Evolutionary conservation across 371 early-diverging fungal genomes (phyloP), one percentile per base, ranked within the genome.

Genomic region (Mucor mucedo): DNA sequence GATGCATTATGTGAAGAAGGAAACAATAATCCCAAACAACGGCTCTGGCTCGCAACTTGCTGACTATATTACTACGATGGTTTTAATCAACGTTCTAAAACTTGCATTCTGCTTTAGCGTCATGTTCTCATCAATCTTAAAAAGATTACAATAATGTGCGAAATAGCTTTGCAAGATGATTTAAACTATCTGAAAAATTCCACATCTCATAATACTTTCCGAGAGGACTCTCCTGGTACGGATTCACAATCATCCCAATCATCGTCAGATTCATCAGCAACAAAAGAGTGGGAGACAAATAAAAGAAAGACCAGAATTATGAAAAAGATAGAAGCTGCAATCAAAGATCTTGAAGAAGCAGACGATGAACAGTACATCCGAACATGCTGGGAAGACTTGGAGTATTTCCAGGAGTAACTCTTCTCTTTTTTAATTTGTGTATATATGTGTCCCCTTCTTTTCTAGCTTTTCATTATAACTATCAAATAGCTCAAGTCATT

Each of bases 1-100:
- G 53, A 44, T 61, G 45, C 61, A 61, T 61, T 61, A 45, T 61
- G 54, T 54, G 44, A 61, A 61, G 62, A 54, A 52, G 60, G 60
- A 62, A 62, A 55, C 48, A 21, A 42, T 44, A 45, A 62, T 47
- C 47, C 62, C 55, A 62, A 62, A 55, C 39, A 62, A 55, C 45
- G 48, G 54, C 55, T 54, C 48, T 55, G 47, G 55, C 47, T 62
- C 54, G 21, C 54, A 54, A 55, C 47, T 62, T n/a, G 62, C 54
- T 55, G 55, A 54, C 30, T 62, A 62, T 60, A 42, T 52, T 41
- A 53, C 60, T 52, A 44, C 47, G 6, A 53, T 61, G 56, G 56
- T 44, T 55, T 55, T 55, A 55, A 55, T 55, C 56, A 55, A 55
- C 56, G 28, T 55, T 55, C 56, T 55, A 44, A 55, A 55, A 55